Evolutionary conservation across 2,329 filamentous ascomycete genomes (phyloP).

Genomic region (Elsinoe arachidis): DNA sequence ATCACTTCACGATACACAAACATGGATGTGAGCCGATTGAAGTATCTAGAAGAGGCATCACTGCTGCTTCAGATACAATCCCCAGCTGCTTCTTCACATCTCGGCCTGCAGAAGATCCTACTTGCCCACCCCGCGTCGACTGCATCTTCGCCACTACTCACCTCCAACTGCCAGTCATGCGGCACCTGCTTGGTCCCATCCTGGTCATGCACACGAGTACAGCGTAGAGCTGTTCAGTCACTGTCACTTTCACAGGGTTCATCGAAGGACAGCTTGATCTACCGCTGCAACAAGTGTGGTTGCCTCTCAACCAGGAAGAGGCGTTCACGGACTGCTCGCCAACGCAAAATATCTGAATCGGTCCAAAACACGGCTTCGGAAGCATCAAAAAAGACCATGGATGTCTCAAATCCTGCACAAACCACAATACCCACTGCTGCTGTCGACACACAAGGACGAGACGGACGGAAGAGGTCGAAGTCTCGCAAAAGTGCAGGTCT

Average conservation of each 20-base stretch:
- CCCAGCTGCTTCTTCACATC: conserved; percentile 14
- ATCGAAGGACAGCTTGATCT: background rate
- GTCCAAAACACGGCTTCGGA: background rate
- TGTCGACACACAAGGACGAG: background rate
- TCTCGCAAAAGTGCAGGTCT: conserved; percentile 46
- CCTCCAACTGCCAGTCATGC: conserved; percentile 27
- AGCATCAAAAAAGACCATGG: too few relatives aligned
- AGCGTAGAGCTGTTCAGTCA: background rate
- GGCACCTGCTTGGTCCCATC: conserved; percentile 31
- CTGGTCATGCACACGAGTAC: conserved; percentile 22
- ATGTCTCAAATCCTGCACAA: background rate
- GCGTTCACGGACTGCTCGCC: background rate
- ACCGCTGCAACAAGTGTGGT: conserved; percentile 1
- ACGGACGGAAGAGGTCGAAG: conserved; percentile 44
- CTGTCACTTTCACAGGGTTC: background rate
- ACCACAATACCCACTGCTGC: too few relatives aligned
- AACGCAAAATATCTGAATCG: background rate
- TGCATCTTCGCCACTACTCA: background rate
- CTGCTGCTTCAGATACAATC: conserved; percentile 6
- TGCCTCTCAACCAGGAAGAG: background rate
- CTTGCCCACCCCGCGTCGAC: background rate
- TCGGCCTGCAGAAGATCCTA: conserved; percentile 8
- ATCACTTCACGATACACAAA: background rate
- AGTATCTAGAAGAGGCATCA: conserved; percentile 11
- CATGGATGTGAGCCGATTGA: background rate